These are phyloP conservation scores for Aspergillus intermedius DNA, from an alignment of 2,329 filamentous ascomycete genomes.

Conservation along the genomic window DNA sequence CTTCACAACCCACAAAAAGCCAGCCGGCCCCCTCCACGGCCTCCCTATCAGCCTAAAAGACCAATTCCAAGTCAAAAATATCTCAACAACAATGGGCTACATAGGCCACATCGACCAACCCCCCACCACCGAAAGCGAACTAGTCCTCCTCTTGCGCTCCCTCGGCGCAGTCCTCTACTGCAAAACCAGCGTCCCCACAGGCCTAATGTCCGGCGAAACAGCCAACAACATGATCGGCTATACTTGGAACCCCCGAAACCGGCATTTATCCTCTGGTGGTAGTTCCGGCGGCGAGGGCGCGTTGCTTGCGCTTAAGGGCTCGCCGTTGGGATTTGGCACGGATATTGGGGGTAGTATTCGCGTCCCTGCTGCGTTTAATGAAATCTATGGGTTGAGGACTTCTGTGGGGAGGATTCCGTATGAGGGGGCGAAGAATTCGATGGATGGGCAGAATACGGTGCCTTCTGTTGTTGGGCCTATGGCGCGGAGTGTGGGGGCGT, in stretches of 20 bases:
- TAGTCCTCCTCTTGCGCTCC: conserved; percentile 49
- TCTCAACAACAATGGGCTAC: conserved; percentile 57
- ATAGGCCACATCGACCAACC: conserved; percentile 57
- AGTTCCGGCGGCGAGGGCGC: conserved; percentile 56
- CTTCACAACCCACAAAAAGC: conserved; percentile 34
- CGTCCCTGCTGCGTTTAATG: conserved; percentile 56
- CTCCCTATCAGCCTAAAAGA: conserved; percentile 52
- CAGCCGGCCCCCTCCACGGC: conserved; percentile 57
- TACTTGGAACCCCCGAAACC: conserved; percentile 52
- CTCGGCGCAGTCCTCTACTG: conserved; percentile 51
- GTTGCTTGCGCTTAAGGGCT: conserved; percentile 49
- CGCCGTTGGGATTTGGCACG: conserved; percentile 52
- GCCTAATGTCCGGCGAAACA: conserved; percentile 50
- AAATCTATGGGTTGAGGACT: conserved; percentile 51
- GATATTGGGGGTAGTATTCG: conserved; percentile 53
- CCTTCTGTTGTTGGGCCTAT: too few relatives aligned
- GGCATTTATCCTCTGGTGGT: conserved; percentile 49
- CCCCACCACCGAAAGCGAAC: conserved; percentile 50
- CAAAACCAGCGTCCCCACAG: conserved; percentile 52
- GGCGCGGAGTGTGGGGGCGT: too few relatives aligned
- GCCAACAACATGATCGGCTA: conserved; percentile 55
- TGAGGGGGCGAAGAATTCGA: conserved; percentile 31
- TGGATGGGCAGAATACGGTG: neutral
- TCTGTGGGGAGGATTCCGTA: conserved; percentile 49
- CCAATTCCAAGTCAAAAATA: conserved; percentile 43